Conservation (phyloP, 192 early-diverging fungal genomes). For the Geosiphon pyriformis region DNA sequence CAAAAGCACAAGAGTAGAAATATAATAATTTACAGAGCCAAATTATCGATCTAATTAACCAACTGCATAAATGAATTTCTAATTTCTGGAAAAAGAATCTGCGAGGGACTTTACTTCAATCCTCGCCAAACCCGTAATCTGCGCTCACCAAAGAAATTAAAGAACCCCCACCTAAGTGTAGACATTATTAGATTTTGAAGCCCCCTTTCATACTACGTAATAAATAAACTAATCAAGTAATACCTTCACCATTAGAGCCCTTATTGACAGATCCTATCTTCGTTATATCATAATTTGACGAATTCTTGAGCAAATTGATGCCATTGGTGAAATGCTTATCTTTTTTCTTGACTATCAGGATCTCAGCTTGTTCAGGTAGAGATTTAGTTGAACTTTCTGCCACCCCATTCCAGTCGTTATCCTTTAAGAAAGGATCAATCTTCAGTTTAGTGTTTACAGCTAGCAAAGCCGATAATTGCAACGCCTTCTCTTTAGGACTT, state of each 20-base stretch:
- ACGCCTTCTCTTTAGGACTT: neutral
- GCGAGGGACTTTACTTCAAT: neutral
- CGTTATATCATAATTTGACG: neutral
- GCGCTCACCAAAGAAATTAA: neutral
- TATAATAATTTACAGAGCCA: neutral
- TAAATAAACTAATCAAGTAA: neutral
- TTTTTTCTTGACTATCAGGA: neutral
- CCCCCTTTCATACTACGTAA: neutral
- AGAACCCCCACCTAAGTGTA: neutral
- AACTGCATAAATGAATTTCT: neutral
- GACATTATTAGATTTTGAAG: neutral
- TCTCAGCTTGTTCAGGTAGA: neutral
- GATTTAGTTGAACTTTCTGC: neutral
- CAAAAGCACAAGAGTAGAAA: neutral
- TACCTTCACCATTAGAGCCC: neutral
- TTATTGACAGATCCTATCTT: neutral
- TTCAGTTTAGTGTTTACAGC: slow-evolving; percentile 34
- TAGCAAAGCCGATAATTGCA: slow-evolving; percentile 20
- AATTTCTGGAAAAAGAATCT: neutral
- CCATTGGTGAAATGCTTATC: neutral
- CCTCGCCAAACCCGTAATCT: neutral
- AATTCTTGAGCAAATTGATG: no score
- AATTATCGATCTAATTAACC: neutral
- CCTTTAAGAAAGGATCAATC: slow-evolving; percentile 39
- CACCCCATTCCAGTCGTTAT: slow-evolving; percentile 13